Base-by-base conservation (phyloP, 177 flowering plant species). In the Tripterygium wilfordii region DNA sequence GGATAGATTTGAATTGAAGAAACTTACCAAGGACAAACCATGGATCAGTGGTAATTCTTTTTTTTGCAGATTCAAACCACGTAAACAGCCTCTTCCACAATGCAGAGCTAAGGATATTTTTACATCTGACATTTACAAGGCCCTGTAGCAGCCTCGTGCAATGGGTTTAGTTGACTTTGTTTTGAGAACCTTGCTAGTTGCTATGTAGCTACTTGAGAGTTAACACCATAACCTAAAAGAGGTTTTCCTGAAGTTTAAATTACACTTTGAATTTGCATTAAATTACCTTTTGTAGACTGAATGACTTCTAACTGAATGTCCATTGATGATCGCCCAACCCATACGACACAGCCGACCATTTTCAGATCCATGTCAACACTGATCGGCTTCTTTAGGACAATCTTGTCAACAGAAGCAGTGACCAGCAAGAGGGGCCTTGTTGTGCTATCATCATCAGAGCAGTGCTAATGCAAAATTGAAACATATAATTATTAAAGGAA, bases 291-390 rank as follows among this genome's bases (percentile, higher is more conserved):
- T 1, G 59, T 22, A n/a, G 56, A 39, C 41, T 69, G 74, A 41
- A 31, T 56, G 25, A 72, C 74, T 27, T 72, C 71, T 8, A 72
- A 53, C 20, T 65, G 77, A 57, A 69, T 63, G 51, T 72, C 77
- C 46, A 72, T 69, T 2, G 74, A 68, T 8, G 77, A 68, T 14
- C 62, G 61, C 15, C 77, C 77, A 23, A 72, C 74, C 77, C 77
- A 72, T 53, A 69, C 60, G 32, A 65, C 77, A 49, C 64, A 36
- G 42, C 74, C 77, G 9, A 57, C 61, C 12, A 72, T 63, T 25
- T 64, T 51, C 42, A 72, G 58, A 65, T 72, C 69, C 35, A 50
- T 48, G 37, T 65, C 63, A 8, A 72, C 71, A 30, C 66, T 52
- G 10, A 72, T 60, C 3, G 77, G 68, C 60, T 72, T 72, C 63